Conservation (phyloP, 1,284 basidiomycete species). For the Rhodotorula sp. region DNA sequence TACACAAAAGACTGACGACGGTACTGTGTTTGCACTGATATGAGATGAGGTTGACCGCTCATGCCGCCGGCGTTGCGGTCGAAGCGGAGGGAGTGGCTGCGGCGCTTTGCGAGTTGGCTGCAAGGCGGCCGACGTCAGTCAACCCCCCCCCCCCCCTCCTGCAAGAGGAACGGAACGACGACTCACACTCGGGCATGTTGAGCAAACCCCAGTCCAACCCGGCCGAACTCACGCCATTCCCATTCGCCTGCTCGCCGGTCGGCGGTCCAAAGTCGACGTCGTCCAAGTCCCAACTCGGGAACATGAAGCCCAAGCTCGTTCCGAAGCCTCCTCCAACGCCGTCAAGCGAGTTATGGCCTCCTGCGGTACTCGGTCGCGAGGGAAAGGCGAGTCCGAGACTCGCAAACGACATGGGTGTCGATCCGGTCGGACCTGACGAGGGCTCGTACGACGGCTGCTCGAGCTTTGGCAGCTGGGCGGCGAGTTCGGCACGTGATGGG, state of each 20-base stretch:
- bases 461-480: background rate
- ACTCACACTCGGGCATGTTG: conserved; percentile 2
- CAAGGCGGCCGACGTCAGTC: too few relatives aligned
- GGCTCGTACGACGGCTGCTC: background rate
- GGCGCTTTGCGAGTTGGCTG: background rate
- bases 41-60: too few relatives aligned
- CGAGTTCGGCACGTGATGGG: background rate
- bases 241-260: background rate
- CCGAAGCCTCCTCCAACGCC: background rate
- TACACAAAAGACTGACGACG: too few relatives aligned
- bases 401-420: background rate
- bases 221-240: background rate
- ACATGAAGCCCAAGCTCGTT: conserved; percentile 4
- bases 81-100: background rate
- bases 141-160: too few relatives aligned
- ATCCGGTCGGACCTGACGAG: background rate
- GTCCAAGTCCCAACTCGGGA: background rate
- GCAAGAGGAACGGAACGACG: background rate
- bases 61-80: background rate
- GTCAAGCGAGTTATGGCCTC: too few relatives aligned
- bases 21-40: too few relatives aligned
- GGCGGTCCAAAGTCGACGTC: background rate
- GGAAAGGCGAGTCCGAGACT: background rate
- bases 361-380: conserved; percentile 3
- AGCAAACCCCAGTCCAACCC: conserved; percentile 1